phyloP scores from a whole-genome alignment of 306 rosid genomes.

The Cajanus cajan region DNA sequence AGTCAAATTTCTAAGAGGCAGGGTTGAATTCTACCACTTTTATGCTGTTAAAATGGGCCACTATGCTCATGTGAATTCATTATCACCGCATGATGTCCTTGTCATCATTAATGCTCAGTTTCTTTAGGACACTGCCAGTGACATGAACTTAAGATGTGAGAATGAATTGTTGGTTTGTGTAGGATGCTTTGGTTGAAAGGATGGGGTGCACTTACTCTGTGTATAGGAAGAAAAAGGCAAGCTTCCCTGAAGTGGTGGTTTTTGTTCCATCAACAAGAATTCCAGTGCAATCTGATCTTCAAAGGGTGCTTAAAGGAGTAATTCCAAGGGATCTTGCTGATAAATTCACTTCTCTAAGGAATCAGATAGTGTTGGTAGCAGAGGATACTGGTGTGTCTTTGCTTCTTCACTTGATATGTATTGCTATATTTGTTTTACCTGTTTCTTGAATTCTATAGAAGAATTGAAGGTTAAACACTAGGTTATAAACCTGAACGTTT shows the following conservation, averaged over 20 bases:
- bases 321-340: conserved; percentile 61
- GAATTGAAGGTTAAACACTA: neutral
- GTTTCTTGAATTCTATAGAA: conserved; percentile 15
- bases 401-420: neutral
- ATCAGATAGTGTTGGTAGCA: conserved; percentile 77
- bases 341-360: conserved; percentile 64
- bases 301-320: conserved; percentile 58
- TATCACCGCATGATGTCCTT: conserved; percentile 22
- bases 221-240: conserved; percentile 62
- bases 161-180: conserved; percentile 42
- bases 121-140: neutral
- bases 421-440: neutral
- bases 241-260: conserved; percentile 63
- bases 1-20: too few relatives aligned
- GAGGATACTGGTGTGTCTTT: conserved; percentile 70
- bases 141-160: conserved; percentile 24
- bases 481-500: neutral
- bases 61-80: conserved; percentile 25
- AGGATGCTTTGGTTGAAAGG: conserved; percentile 57
- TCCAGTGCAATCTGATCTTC: conserved; percentile 79
- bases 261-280: conserved; percentile 70
- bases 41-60: conserved; percentile 21
- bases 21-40: conserved; percentile 17
- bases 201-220: conserved; percentile 89
- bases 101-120: neutral